phyloP scores from a whole-genome alignment of 2,329 filamentous ascomycete genomes.

The Botrytis medusae region DNA sequence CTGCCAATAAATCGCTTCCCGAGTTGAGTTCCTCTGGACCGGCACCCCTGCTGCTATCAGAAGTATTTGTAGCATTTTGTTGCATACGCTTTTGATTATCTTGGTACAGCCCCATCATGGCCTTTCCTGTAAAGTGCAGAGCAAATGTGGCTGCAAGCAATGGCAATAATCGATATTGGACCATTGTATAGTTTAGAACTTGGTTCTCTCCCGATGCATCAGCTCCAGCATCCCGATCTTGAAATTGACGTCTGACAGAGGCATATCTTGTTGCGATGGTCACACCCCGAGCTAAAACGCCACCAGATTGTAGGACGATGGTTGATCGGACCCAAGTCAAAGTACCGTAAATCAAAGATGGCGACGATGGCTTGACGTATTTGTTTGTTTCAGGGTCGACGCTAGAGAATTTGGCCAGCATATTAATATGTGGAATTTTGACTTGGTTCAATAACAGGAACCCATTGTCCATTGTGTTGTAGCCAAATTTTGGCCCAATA shows the following conservation, averaged over 20 bases:
- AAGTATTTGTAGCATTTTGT: conserved; percentile 42
- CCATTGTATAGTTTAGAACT: conserved; percentile 79
- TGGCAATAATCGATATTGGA: conserved; percentile 71
- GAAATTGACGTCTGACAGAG: conserved; percentile 73
- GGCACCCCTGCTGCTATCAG: conserved; percentile 52
- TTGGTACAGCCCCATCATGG: conserved; percentile 73
- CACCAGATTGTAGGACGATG: conserved; percentile 72
- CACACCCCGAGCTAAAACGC: conserved; percentile 70
- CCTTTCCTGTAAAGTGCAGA: conserved; percentile 75
- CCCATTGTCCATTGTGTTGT: conserved; percentile 81
- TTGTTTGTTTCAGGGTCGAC: conserved; percentile 67
- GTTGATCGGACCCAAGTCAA: conserved; percentile 72
- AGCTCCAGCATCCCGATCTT: conserved; percentile 66
- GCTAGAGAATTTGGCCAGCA: conserved; percentile 69
- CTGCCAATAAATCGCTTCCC: conserved; percentile 67
- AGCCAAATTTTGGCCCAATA: conserved; percentile 78
- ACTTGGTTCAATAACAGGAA: conserved; percentile 75
- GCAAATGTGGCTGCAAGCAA: conserved; percentile 73
- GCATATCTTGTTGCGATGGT: conserved; percentile 76
- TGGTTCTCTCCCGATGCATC: conserved; percentile 64
- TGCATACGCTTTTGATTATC: conserved; percentile 70
- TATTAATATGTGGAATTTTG: conserved; percentile 71
- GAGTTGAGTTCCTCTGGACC: conserved; percentile 67
- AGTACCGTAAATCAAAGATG: conserved; percentile 71
- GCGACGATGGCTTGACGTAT: conserved; percentile 65